Conservation (phyloP, 176 grass and related monocot genomes). For the Aegilops sharonensis region DNA sequence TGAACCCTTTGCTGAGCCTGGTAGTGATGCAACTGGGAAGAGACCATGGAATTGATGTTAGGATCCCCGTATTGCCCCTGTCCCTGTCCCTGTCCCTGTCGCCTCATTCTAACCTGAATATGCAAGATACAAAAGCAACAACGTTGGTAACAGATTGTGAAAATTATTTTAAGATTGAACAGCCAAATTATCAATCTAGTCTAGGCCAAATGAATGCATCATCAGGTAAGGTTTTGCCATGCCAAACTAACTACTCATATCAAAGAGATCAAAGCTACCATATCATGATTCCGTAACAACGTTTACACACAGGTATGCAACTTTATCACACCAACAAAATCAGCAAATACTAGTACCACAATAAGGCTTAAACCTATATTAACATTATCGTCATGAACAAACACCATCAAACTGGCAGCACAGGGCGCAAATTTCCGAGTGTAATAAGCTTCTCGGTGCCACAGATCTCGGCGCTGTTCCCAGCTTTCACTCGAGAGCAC, state of each 20-base stretch:
- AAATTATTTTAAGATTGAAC: neutral
- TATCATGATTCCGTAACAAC: neutral
- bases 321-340: neutral
- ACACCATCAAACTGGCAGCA: neutral
- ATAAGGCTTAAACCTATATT: neutral
- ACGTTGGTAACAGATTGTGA: slow-evolving; percentile 10
- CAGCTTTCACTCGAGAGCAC: neutral
- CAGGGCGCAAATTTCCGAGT: neutral
- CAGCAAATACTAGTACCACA: neutral
- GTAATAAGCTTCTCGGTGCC: neutral
- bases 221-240: neutral
- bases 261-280: neutral
- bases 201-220: neutral
- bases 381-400: neutral
- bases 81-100: slow-evolving; percentile 17
- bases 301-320: neutral
- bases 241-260: neutral
- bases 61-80: slow-evolving; percentile 45
- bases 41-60: slow-evolving; percentile 44
- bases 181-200: neutral
- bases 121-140: neutral
- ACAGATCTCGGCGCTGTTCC: neutral
- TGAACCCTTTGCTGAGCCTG: slow-evolving; percentile 59
- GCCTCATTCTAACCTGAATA: slow-evolving; percentile 53
- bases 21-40: slow-evolving; percentile 70